Evolutionary conservation across 805 yeast species (phyloP).

Genomic region (Candida insectorum): DNA sequence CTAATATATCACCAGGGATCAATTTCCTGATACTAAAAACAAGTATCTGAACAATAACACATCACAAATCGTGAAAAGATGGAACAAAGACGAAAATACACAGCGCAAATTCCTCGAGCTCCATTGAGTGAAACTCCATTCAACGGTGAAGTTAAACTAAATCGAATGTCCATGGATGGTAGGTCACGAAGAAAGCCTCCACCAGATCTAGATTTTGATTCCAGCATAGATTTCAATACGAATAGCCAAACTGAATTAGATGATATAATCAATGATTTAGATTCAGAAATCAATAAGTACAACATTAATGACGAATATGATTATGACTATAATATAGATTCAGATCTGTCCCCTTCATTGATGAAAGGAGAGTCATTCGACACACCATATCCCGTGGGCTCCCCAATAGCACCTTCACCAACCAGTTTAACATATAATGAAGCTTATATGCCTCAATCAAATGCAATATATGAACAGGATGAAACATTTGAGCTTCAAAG

Average conservation of each 20-base stretch:
- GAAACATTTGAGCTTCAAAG: not conserved
- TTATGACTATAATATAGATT: too few species aligned
- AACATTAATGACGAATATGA: too few species aligned
- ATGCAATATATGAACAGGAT: not conserved
- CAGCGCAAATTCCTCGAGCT: too few species aligned
- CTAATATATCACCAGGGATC: too few species aligned
- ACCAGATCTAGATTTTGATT: slow-evolving; percentile 7
- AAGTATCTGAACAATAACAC: too few species aligned
- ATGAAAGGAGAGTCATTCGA: not conserved
- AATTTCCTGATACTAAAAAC: too few species aligned
- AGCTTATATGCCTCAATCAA: slow-evolving; percentile 2
- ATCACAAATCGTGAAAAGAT: too few species aligned
- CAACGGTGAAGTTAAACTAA: too few species aligned
- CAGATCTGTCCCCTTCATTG: not conserved
- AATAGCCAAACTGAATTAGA: slow-evolving; percentile 3
- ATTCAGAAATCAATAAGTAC: not conserved
- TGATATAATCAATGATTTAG: not conserved
- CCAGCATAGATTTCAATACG: slow-evolving; percentile 1
- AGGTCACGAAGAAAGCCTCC: slow-evolving; percentile 8
- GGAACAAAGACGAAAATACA: too few species aligned
- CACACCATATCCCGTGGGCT: slow-evolving; percentile 17
- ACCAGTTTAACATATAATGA: slow-evolving; percentile 6
- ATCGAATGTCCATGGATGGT: not conserved
- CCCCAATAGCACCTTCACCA: slow-evolving; percentile 14
- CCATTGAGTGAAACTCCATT: too few species aligned